Evolutionary conservation across 1,284 basidiomycete genomes (phyloP), one percentile per base, ranked within the genome.

Genomic region (Cystobasidium slooffiae): DNA sequence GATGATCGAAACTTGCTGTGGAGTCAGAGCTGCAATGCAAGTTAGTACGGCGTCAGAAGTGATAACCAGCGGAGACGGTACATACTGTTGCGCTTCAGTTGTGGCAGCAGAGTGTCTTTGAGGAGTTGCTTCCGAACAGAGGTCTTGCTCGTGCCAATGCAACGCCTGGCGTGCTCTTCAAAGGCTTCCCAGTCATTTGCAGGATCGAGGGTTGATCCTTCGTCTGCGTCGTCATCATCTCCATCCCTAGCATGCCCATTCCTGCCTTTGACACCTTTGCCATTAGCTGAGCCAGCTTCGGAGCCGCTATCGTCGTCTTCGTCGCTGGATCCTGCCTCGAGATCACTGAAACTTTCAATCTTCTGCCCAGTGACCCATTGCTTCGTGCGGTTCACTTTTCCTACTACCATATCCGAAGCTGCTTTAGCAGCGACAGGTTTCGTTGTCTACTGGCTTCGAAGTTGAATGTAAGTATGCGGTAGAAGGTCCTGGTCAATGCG

Each of bases 341-440:
- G 47, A 53, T 73, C 69, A 61, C 69, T 72, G 52, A 72, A 72
- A 58, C 69, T 72, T 53, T 65, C 69, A 31, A 72, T 73, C 24
- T 72, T 47, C 47, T 72, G 69, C 46, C 70, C 63, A 18, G 62
- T 22, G 52, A 73, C 70, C 70, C 70, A 73, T 24, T 56, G 24
- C 55, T 73, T 73, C 47, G 53, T 58, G 12, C 70, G 47, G 14
- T 62, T 20, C 41, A 24, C 20, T 37, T 73, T 73, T 22, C 70
- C 70, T 14, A 58, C 62, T 6, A 66, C 70, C 70, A 66, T 73
- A 2, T 22, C 63, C 43, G 10, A 24, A 10, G n/a, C 31, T 18
- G 31, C 24, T 46, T n/a, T 20, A 24, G 31, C 46, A 20, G 39
- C 16, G 18, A 18, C n/a, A 55, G 52, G 51, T 44, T 5, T 61